Evolutionary conservation across 305 asterid species (phyloP), one percentile per base, ranked within the genome.

Genomic region (Striga hermonthica): DNA sequence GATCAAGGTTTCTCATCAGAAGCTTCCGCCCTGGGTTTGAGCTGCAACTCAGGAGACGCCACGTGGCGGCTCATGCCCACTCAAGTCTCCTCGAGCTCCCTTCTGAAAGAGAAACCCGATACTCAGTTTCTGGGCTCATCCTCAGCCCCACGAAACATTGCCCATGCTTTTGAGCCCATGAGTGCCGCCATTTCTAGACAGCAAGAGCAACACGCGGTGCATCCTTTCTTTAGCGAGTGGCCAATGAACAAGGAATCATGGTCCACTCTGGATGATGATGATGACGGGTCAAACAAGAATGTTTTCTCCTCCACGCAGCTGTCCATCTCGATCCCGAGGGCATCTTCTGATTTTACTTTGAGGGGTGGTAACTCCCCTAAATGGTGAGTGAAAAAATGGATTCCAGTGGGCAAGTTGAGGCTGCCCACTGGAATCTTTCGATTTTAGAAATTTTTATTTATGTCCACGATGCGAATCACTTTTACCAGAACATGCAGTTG

Each of bases 171-270:
- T 48, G 89, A 82, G 76, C 83, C 89, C 10, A 64, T 77, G 16
- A 54, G n/a, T 15, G 10, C 13, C 5, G 9, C 59, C 38, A 62
- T 76, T 68, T 69, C 90, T 44, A 89, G 85, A 61, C 84, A 83
- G 69, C 88, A 84, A 60, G 94, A 91, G 69, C 93, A 81, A 49
- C 82, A 81, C 13, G 78, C 86, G 0, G 88, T 87, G 72, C 96
- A 80, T 60, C 92, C 90, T 62, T 91, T 89, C 88, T 91, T 91
- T 48, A 87, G 83, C 1, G 95, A 91, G 83, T 86, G 95, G 95
- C 96, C 98, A 8, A 78, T 86, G 4, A 66, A 84, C 22, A 89
- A 84, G 72, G 96, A 83, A 72, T 78, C 95, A 36, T 92, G 97
- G 98, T 84, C 96, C 67, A 76, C 74, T 65, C 83, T 89, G 1